Base-by-base conservation (phyloP, 345 rosid genomes). In the Citrus reticulata region DNA sequence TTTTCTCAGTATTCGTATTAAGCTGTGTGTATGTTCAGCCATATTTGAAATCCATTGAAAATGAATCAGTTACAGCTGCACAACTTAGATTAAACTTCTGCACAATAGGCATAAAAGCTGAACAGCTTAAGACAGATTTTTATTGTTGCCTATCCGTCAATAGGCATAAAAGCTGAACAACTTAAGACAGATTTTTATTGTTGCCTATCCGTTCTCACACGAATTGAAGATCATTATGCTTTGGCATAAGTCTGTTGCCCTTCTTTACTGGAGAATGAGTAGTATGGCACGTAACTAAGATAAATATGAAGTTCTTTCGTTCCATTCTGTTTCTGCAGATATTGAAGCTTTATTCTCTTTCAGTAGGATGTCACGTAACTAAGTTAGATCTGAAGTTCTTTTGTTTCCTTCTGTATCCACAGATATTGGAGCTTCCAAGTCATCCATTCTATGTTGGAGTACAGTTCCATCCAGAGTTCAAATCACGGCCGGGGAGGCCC, bases 401-500 rank as follows among this genome's bases (percentile, higher is more conserved):
- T 76, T 24, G 3, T 79, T 65, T 62, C 72, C 13, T 61, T 74
- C 68, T 70, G 17, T n/a, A 30, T 19, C 25, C 84, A 82, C 86
- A 93, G 97, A 86, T 91, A 77, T 51, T 93, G 73, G 97, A 93
- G 88, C 87, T 86, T 80, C 88, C 89, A 22, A 75, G 81, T n/a
- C 97, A 93, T 91, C 93, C 92, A 67, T 93, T 77, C 83, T 93
- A 91, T 81, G 90, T 88, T 37, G 97, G 97, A 42, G 94, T 90
- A 78, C 99, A 95, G 86, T 93, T 93, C 80, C 99, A 95, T 84
- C 98, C 98, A 65, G 99, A 95, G 85, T 95, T 91, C 81, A 95
- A 93, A 84, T 93, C 99, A 68, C 91, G 99, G 57, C 97, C 97
- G 4, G 91, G 88, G 63, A 89, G 89, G 83, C 97, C 99, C 74